Evolutionary conservation across 768 basidiomycete species (phyloP), one percentile per base, ranked within the genome.

Genomic region (Mycena metata): DNA sequence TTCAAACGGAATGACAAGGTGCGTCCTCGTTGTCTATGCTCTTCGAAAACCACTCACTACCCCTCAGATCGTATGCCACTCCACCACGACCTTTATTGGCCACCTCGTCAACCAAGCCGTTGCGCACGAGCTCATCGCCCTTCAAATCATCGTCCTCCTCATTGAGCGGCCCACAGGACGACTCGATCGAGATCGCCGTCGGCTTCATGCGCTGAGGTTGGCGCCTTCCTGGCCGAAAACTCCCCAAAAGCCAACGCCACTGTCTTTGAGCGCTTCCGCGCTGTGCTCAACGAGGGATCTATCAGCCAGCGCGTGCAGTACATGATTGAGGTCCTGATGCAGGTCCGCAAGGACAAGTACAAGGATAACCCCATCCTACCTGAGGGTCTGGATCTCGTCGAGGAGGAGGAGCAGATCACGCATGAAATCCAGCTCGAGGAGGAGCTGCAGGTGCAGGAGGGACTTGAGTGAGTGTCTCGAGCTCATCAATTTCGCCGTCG

Each of bases 301-400:
- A 97, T 99, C 79, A 96, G 94, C 75, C 96, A 99, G 73, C 90
- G 98, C 73, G 95, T 97, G 33, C 98, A 99, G 77, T 99, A 98
- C 81, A 98, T 98, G 98, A 95, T 99, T 73, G 98, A 99, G 81
- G 98, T 99, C 4, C 85, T 99, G 52, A 99, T 99, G 95, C 98
- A 99, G 81, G 95, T 98, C 10, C 87, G 98, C 73, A 98, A 98
- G 83, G 98, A 99, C 84, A 96, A 96, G 80, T 99, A 95, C 86
- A 99, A 99, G 86, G 98, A 99, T 76, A 99, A 99, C 78, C 96
- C 96, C 19, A 90, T 96, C 70, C 78, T 99, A 45, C 91, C 95
- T 2, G 98, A 99, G 75, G 98, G 97, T 0, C 78, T 99, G 76
- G 98, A 99, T 77, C 82, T 99, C 36, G 98, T 99, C 1, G 96